Conservation (phyloP, 2,329 filamentous ascomycete genomes). For the Pseudocercospora crystallina region DNA sequence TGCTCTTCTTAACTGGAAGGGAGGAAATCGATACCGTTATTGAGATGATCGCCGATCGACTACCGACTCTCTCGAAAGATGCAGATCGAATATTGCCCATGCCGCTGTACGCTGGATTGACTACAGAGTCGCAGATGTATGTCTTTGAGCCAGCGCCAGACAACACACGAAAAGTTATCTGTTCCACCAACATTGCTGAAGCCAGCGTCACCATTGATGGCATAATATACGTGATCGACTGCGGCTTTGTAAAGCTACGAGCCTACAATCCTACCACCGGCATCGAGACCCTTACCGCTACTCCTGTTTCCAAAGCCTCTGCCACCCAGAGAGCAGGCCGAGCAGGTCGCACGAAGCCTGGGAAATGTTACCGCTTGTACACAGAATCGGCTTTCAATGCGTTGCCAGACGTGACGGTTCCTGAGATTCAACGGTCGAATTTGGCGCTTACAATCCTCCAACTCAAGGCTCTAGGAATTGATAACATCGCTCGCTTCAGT, state of each 20-base stretch:
- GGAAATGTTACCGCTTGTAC: slow-evolving; percentile 93
- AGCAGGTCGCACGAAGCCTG: slow-evolving; percentile 82
- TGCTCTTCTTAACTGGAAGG: slow-evolving; percentile 87
- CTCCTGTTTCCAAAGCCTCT: slow-evolving; percentile 83
- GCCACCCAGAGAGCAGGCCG: slow-evolving; percentile 89
- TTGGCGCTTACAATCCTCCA: slow-evolving; percentile 85
- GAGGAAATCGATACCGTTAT: slow-evolving; percentile 87
- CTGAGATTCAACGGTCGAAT: slow-evolving; percentile 91
- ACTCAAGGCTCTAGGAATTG: slow-evolving; percentile 90
- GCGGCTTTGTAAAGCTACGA: slow-evolving; percentile 85
- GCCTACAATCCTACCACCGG: slow-evolving; percentile 81
- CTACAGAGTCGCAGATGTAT: slow-evolving; percentile 90
- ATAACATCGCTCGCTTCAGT: slow-evolving; percentile 88
- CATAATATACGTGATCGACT: slow-evolving; percentile 87
- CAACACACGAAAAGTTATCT: slow-evolving; percentile 84
- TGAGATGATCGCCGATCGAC: slow-evolving; percentile 74
- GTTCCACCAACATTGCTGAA: slow-evolving; percentile 95
- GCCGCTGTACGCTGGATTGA: slow-evolving; percentile 84
- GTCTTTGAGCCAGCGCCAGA: slow-evolving; percentile 83
- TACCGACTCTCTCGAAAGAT: slow-evolving; percentile 61
- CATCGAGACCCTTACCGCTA: slow-evolving; percentile 82
- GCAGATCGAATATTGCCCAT: slow-evolving; percentile 65
- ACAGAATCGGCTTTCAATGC: slow-evolving; percentile 69
- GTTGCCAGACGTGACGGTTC: slow-evolving; percentile 71
- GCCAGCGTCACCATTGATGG: slow-evolving; percentile 93